Percentiles rank a stretch among this genome's conserved stretches.
These are phyloP conservation scores for Scedosporium dehoogii DNA, from an alignment of 2,329 filamentous ascomycete species.

Conservation along the genomic window DNA sequence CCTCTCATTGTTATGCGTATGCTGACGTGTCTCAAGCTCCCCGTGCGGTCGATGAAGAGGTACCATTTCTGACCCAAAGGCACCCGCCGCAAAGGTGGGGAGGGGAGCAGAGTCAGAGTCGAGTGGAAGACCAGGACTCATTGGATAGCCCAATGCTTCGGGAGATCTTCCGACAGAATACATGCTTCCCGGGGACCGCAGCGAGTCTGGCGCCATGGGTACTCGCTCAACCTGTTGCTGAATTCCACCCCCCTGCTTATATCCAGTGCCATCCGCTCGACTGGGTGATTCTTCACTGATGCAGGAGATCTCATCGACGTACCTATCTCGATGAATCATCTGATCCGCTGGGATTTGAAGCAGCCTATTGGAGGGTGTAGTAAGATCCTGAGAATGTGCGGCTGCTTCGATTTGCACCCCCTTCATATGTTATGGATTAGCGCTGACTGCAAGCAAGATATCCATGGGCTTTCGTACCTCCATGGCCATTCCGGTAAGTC, in stretches of 20 bases:
- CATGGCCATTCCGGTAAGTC: neutral
- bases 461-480: neutral
- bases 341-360: neutral
- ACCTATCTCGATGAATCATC: too few relatives aligned
- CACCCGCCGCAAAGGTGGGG: neutral
- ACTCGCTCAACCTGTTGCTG: too few relatives aligned
- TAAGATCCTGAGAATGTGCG: neutral
- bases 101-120: neutral
- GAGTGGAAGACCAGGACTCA: too few relatives aligned
- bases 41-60: neutral
- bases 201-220: too few relatives aligned
- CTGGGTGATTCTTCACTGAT: too few relatives aligned
- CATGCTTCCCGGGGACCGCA: too few relatives aligned
- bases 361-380: neutral
- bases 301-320: too few relatives aligned
- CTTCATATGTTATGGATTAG: neutral
- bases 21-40: neutral
- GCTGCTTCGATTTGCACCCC: neutral
- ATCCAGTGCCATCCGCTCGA: too few relatives aligned
- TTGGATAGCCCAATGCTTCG: too few relatives aligned
- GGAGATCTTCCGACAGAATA: too few relatives aligned
- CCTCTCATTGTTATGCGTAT: conserved; percentile 8
- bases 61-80: neutral
- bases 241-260: too few relatives aligned
- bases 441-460: neutral